Evolutionary conservation across 148 eudicot genomes (phyloP), one percentile per base, ranked within the genome.

Genomic region (Hydrangea macrophylla): DNA sequence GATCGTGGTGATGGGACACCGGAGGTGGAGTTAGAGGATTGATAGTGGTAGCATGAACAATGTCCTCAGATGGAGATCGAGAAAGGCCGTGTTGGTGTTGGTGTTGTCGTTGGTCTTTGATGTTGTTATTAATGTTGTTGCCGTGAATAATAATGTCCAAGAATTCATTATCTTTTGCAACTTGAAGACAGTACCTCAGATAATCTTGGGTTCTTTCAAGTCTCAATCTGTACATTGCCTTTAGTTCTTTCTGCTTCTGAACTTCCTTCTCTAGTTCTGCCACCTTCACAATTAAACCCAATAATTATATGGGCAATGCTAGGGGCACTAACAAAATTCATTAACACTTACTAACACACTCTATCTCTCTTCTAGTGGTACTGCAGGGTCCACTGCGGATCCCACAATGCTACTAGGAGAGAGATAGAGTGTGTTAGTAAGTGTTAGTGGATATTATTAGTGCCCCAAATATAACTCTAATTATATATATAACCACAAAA

Each of bases 161-260:
- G 62, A 79, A 79, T 7, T 78, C 80, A 75, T 82, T 66, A 11
- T 82, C 86, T 76, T 79, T 82, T 20, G 82, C 86, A 7, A 64
- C 62, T 59, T 82, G 80, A 26, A 79, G 69, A 71, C 86, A 79
- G 31, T 79, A 40, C 60, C 76, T 82, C 9, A 82, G 62, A 9
- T 75, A 82, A 23, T 65, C 78, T 68, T 82, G 86, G 42, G 78
- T 70, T 58, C 70, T 73, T 51, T 79, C 80, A 32, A 79, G 63
- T 58, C 65, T 75, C 64, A 58, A 53, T 68, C 65, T 70, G 69
- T 73, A 82, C 70, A 73, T 11, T 20, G 54, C 67, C 66, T 54
- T 79, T 27, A 76, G 8, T 66, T 79, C 86, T 57, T 58, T 82
- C 50, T 79, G 78, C 76, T 67, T 79, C n/a, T 60, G 67, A 2